Conservation (phyloP, 306 rosid genomes). For the Cucurbita moschata region DNA sequence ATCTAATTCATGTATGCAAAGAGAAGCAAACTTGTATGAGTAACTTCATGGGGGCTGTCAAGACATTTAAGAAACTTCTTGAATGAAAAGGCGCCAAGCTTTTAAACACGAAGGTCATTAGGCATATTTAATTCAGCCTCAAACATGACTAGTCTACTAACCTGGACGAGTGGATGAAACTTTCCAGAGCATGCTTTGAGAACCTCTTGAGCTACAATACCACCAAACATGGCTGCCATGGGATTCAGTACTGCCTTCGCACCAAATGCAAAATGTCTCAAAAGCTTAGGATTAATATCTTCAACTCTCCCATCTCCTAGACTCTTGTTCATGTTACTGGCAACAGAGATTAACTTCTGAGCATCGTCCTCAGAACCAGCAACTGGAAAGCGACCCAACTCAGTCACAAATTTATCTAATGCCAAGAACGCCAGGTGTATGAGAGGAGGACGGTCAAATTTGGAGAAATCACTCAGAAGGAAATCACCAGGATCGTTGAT, state of each 20-base stretch:
- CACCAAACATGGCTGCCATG: conserved; percentile 99
- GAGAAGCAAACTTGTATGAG: neutral
- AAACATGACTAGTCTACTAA: conserved; percentile 7
- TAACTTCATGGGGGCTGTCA: neutral
- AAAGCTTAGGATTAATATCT: conserved; percentile 61
- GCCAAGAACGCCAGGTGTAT: conserved; percentile 74
- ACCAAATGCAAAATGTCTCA: conserved; percentile 72
- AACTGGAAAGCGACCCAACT: conserved; percentile 54
- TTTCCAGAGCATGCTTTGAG: conserved; percentile 97
- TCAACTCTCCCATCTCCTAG: conserved; percentile 48
- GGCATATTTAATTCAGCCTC: neutral
- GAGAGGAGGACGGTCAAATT: conserved; percentile 66
- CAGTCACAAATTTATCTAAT: conserved; percentile 49
- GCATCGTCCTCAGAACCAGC: conserved; percentile 79
- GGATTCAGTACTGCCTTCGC: conserved; percentile 87
- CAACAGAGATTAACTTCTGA: conserved; percentile 45
- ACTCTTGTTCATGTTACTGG: conserved; percentile 36
- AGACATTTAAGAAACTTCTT: neutral
- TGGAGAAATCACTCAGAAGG: conserved; percentile 81
- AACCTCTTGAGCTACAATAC: conserved; percentile 94
- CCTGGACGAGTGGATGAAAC: conserved; percentile 93
- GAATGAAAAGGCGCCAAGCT: neutral
- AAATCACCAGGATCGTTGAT: conserved; percentile 64
- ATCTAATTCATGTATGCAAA: neutral
- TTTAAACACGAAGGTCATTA: neutral